Conservation (phyloP, 1,139 yeast species). For the Arxiozyma bovina region DNA sequence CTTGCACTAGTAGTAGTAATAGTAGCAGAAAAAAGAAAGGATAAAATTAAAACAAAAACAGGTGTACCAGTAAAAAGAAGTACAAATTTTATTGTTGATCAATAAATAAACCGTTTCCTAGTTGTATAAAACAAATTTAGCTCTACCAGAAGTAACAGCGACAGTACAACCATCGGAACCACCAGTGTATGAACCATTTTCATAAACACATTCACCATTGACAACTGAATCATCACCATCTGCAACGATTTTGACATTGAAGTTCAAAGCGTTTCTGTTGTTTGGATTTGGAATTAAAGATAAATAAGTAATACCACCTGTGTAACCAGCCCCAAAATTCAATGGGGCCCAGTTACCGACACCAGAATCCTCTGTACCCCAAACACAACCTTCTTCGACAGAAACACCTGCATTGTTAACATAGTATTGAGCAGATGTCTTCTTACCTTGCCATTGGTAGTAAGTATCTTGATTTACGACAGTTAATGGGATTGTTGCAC, state of each 20-base stretch:
- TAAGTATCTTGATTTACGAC: conserved; percentile 57
- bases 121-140: conserved; percentile 56
- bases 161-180: conserved; percentile 74
- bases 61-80: background rate
- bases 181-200: conserved; percentile 54
- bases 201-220: conserved; percentile 56
- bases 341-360: conserved; percentile 83
- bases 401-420: conserved; percentile 76
- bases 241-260: conserved; percentile 61
- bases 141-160: conserved; percentile 57
- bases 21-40: background rate
- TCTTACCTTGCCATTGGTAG: conserved; percentile 56
- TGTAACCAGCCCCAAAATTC: conserved; percentile 66
- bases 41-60: background rate
- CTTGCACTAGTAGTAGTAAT: background rate
- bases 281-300: conserved; percentile 79
- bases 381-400: conserved; percentile 62
- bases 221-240: conserved; percentile 42
- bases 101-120: background rate
- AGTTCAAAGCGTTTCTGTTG: conserved; percentile 54
- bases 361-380: conserved; percentile 60
- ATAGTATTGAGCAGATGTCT: conserved; percentile 70
- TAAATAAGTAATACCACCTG: conserved; percentile 54
- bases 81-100: background rate
- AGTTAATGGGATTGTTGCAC: conserved; percentile 48